These are phyloP conservation scores for Scolecobasidium constrictum DNA, from an alignment of 2,329 filamentous ascomycete species.

Conservation along the genomic window DNA sequence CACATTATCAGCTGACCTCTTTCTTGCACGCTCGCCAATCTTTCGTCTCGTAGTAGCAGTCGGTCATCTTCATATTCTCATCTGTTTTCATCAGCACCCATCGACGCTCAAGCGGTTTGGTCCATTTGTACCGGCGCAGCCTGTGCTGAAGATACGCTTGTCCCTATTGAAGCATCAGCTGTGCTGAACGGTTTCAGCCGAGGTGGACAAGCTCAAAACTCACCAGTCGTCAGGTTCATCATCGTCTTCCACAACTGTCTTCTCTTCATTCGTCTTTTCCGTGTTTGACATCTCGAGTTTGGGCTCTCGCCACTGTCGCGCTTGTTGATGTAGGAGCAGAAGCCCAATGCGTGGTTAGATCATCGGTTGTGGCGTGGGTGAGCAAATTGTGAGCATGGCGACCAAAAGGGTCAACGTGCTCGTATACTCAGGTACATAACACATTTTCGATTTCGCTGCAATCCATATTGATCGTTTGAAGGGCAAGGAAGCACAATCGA, in stretches of 20 bases:
- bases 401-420: slow-evolving; percentile 74
- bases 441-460: too few species aligned
- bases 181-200: background rate
- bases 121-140: slow-evolving; percentile 66
- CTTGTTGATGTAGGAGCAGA: too few species aligned
- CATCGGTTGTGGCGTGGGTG: background rate
- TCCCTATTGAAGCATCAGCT: slow-evolving; percentile 55
- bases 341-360: too few species aligned
- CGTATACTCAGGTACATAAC: slow-evolving; percentile 69
- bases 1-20: slow-evolving; percentile 53
- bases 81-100: slow-evolving; percentile 37
- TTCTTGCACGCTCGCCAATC: slow-evolving; percentile 85
- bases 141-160: slow-evolving; percentile 94
- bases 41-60: slow-evolving; percentile 93
- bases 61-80: slow-evolving; percentile 82
- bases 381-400: slow-evolving; percentile 38
- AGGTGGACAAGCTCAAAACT: slow-evolving; percentile 23
- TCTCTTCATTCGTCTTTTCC: slow-evolving; percentile 19
- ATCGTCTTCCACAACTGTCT: slow-evolving; percentile 44
- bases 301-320: too few species aligned
- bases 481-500: slow-evolving; percentile 78
- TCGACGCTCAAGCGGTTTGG: background rate
- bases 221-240: slow-evolving; percentile 97
- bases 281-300: slow-evolving; percentile 6
- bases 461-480: slow-evolving; percentile 21